Evolutionary conservation across 2,329 filamentous ascomycete species (phyloP).

Genomic region (Hortaea werneckii): DNA sequence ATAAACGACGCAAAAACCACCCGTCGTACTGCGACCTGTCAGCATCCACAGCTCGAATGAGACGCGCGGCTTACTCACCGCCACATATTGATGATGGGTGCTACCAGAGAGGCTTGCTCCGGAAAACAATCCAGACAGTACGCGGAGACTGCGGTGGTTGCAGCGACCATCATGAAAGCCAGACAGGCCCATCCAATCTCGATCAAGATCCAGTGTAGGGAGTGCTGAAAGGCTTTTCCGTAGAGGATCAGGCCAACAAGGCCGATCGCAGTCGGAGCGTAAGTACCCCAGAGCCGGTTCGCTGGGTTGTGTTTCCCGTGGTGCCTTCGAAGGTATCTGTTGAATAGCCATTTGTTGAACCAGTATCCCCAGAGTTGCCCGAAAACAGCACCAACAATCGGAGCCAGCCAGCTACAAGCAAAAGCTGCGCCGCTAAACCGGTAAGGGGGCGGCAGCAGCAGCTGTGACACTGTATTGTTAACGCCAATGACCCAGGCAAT

Average conservation of each 20-base stretch:
- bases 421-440: slow-evolving; percentile 13
- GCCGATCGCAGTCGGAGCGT: slow-evolving; percentile 23
- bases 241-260: slow-evolving; percentile 25
- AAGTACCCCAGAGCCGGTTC: slow-evolving; percentile 25
- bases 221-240: slow-evolving; percentile 25
- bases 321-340: slow-evolving; percentile 24
- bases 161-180: slow-evolving; percentile 8
- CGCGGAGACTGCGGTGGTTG: slow-evolving; percentile 25
- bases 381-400: slow-evolving; percentile 25
- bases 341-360: slow-evolving; percentile 28
- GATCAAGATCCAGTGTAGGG: slow-evolving; percentile 23
- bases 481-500: slow-evolving; percentile 22
- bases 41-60: not conserved
- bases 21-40: slow-evolving; percentile 3
- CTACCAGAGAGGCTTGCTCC: slow-evolving; percentile 22
- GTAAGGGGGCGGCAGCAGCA: slow-evolving; percentile 15
- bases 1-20: slow-evolving; percentile 27
- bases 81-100: slow-evolving; percentile 27
- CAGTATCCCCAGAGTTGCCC: slow-evolving; percentile 28
- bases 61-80: slow-evolving; percentile 7
- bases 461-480: slow-evolving; percentile 17
- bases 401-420: slow-evolving; percentile 26
- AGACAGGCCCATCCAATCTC: slow-evolving; percentile 23
- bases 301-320: slow-evolving; percentile 21
- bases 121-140: slow-evolving; percentile 27